Conservation (phyloP, 371 early-diverging fungal species). For the Syncephalis plumigaleata region DNA sequence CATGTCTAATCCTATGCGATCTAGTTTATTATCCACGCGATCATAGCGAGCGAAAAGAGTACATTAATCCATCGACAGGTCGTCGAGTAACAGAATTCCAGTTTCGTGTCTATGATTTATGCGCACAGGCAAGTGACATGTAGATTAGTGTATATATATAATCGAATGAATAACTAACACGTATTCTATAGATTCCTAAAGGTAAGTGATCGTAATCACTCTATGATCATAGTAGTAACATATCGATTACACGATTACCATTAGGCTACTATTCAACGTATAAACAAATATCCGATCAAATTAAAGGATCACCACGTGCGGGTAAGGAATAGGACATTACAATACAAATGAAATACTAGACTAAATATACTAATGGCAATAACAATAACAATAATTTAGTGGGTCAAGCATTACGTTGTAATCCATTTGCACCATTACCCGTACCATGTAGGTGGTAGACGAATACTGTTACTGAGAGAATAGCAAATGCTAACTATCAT, state of each 20-base stretch:
- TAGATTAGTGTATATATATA: too few relatives aligned
- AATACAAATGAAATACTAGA: too few relatives aligned
- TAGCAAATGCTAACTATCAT: too few relatives aligned
- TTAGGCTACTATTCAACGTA: neutral
- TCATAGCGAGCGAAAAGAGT: conserved; percentile 7
- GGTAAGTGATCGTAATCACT: too few relatives aligned
- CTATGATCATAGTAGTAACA: too few relatives aligned
- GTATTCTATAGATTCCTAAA: too few relatives aligned
- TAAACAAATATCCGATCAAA: neutral
- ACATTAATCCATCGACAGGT: conserved; percentile 28
- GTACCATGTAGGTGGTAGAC: conserved; percentile 31
- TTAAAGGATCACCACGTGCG: neutral
- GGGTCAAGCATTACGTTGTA: conserved; percentile 8
- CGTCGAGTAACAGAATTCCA: conserved; percentile 48
- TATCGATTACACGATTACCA: neutral
- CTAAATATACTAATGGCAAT: too few relatives aligned
- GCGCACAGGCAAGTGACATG: conserved; percentile 26
- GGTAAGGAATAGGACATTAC: too few relatives aligned
- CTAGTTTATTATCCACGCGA: too few relatives aligned
- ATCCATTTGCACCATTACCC: conserved; percentile 61
- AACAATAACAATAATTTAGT: neutral
- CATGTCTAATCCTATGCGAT: too few relatives aligned
- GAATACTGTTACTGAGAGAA: too few relatives aligned
- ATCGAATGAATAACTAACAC: too few relatives aligned
- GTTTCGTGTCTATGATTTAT: conserved; percentile 47